These are phyloP conservation scores for Nicotiana attenuata DNA, from an alignment of 257 asterid genomes.

Conservation along the genomic window DNA sequence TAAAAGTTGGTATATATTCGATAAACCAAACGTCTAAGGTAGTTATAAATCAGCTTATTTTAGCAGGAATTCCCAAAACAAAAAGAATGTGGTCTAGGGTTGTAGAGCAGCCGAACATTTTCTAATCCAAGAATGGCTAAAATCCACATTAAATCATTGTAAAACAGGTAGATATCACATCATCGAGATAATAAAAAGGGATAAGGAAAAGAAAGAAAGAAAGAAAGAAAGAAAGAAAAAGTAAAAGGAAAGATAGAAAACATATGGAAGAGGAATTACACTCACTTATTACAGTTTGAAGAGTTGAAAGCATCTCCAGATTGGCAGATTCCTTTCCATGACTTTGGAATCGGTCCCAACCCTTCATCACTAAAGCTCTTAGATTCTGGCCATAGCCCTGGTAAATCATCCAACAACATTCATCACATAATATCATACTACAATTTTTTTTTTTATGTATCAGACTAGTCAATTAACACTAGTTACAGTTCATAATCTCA, in stretches of 20 bases:
- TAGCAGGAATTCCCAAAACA: neutral
- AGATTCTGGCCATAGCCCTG: conserved; percentile 95
- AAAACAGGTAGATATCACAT: neutral
- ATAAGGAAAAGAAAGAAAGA: neutral
- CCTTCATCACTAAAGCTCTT: conserved; percentile 63
- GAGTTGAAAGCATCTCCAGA: conserved; percentile 65
- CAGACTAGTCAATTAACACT: neutral
- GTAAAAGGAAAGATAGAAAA: no score
- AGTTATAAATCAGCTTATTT: neutral
- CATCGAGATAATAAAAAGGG: neutral
- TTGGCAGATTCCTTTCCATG: conserved; percentile 89
- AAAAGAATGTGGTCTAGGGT: neutral
- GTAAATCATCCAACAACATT: neutral
- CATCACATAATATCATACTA: neutral
- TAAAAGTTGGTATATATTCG: neutral
- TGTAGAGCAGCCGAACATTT: neutral
- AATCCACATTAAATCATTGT: neutral
- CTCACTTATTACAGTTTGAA: conserved; percentile 71
- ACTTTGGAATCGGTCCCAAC: conserved; percentile 57
- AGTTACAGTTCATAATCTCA: neutral
- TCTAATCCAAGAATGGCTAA: neutral
- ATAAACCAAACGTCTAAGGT: no score
- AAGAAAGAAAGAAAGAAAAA: neutral
- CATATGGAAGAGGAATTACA: neutral
- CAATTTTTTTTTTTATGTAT: neutral